Evolutionary conservation across 768 basidiomycete genomes (phyloP), one percentile per base, ranked within the genome.

Genomic region (Chalciporus pseudorubinellus): DNA sequence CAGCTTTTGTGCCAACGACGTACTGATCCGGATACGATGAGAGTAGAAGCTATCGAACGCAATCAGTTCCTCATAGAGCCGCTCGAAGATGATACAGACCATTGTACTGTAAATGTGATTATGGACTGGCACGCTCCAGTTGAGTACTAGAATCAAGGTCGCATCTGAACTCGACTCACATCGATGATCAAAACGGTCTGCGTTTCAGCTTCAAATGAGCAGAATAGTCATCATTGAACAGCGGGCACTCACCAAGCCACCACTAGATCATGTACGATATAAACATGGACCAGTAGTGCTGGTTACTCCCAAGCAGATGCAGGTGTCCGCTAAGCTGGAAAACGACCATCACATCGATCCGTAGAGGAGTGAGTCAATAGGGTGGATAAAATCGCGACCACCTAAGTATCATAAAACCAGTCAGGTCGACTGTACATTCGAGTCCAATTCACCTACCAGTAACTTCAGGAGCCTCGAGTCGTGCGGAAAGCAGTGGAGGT

Each of bases 401-500:
- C 57, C 57, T 59, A 22, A n/a, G n/a, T n/a, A n/a, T 9, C 19
- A 6, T 28, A 29, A 20, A 31, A 40, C 4, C 26, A 4, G 6
- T 55, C 26, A 46, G 26, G 39, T 13, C 9, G 12, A 29, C n/a
- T n/a, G 33, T 26, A 26, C 5, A 9, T 26, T 7, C n/a, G 33
- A 22, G 29, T 2, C 7, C 13, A 13, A 22, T 20, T 10, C 16
- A n/a, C 56, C 2, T 41, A 59, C 57, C 1, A 50, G 22, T 24
- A 42, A 24, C 28, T 55, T 59, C 1, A 36, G 31, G 13, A n/a
- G 19, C 44, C 29, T 31, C 2, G 29, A 21, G 29, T 59, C 58
- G 1, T 49, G 11, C 1, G 57, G 58, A 33, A 59, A 59, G 57
- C 51, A 59, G 33, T 16, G 16, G 3, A 10, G 0, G n/a, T 58